Conservation (phyloP, 495 filamentous ascomycete genomes). For the Talaromyces stipitatus region DNA sequence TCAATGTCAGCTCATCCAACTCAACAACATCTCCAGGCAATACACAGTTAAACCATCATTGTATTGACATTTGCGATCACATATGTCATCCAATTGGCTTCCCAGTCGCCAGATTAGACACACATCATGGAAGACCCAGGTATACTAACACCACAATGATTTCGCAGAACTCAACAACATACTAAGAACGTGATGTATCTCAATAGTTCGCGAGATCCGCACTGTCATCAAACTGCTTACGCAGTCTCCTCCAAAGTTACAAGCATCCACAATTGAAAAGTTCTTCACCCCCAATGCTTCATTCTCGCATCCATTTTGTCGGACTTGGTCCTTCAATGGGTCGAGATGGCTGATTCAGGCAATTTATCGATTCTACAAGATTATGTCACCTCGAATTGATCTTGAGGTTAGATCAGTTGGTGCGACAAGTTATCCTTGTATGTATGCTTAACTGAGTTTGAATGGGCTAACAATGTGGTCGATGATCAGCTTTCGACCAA, state of each 20-base stretch:
- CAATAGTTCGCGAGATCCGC: constrained; percentile 45
- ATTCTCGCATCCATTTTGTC: constrained; percentile 78
- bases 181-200: constrained; percentile 6
- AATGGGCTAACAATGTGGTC: background rate
- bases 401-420: constrained; percentile 62
- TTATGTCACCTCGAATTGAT: constrained; percentile 67
- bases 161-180: background rate
- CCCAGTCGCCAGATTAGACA: background rate
- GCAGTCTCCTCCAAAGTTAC: constrained; percentile 53
- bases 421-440: constrained; percentile 22
- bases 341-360: constrained; percentile 54
- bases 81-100: too few relatives aligned
- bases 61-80: too few relatives aligned
- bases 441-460: background rate
- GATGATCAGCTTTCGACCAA: constrained; percentile 56
- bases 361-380: constrained; percentile 83
- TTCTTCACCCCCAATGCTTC: constrained; percentile 64
- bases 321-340: constrained; percentile 50
- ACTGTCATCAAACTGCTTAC: constrained; percentile 58
- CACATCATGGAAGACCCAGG: constrained; percentile 31
- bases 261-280: constrained; percentile 52
- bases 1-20: too few relatives aligned
- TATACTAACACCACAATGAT: constrained; percentile 5
- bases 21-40: too few relatives aligned
- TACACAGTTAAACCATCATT: too few relatives aligned